Conservation (phyloP, 805 yeast species). For the Candida boidinii region DNA sequence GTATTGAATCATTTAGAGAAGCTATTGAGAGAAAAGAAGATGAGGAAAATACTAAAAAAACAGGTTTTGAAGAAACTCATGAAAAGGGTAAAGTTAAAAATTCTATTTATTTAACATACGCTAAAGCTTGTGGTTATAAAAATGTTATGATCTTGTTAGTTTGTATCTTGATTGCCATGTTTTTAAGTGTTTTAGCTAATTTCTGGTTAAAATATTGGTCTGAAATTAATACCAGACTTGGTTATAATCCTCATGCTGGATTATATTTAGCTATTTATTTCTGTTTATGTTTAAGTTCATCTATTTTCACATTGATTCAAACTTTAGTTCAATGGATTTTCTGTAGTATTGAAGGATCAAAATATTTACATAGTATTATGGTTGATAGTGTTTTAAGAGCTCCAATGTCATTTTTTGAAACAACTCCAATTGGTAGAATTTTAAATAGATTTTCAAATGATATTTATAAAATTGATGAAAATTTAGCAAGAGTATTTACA, state of each 20-base stretch:
- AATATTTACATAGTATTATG: slow-evolving; percentile 67
- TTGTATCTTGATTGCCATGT: slow-evolving; percentile 50
- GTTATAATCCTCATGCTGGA: slow-evolving; percentile 64
- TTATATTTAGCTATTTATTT: slow-evolving; percentile 71
- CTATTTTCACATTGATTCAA: slow-evolving; percentile 55
- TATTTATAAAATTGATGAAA: slow-evolving; percentile 81
- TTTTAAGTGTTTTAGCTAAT: slow-evolving; percentile 58
- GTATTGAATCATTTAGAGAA: slow-evolving; percentile 36
- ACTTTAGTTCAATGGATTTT: slow-evolving; percentile 65
- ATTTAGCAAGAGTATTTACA: slow-evolving; percentile 59
- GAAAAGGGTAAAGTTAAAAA: slow-evolving; percentile 94
- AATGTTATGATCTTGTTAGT: slow-evolving; percentile 52
- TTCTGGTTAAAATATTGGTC: slow-evolving; percentile 98
- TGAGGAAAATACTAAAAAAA: slow-evolving; percentile 28
- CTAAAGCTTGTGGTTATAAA: slow-evolving; percentile 72
- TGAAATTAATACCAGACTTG: slow-evolving; percentile 66
- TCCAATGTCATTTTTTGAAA: slow-evolving; percentile 93
- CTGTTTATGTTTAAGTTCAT: slow-evolving; percentile 60
- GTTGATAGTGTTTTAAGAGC: slow-evolving; percentile 66
- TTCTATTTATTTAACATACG: slow-evolving; percentile 75
- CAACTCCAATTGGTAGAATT: slow-evolving; percentile 91
- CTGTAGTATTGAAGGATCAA: slow-evolving; percentile 81
- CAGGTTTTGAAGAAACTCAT: slow-evolving; percentile 59
- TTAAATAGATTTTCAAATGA: slow-evolving; percentile 88
- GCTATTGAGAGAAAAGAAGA: slow-evolving; percentile 24